Base-by-base conservation (phyloP, 1,284 basidiomycete species). In the Pascua sp. region DNA sequence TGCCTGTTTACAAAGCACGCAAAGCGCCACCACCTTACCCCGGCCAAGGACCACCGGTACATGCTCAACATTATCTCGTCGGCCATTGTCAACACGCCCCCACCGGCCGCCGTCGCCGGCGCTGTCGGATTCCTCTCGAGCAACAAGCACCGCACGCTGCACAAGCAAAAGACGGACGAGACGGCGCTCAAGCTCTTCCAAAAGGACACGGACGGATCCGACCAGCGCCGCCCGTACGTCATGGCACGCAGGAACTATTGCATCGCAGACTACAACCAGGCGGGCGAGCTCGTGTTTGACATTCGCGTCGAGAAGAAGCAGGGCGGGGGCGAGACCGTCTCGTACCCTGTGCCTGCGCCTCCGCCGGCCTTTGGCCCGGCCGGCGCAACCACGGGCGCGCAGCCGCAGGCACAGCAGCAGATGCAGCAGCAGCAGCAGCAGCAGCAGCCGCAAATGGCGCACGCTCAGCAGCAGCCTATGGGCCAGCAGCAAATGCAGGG, bases 241-340 rank as follows among this genome's bases (percentile, higher is more conserved):
- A 48, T 60, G 83, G 89, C 90, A 1, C 81, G 85, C 49, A 83
- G 95, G 44, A 98, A 98, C 76, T 98, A 91, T 85, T 89, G 91
- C 66, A 81, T 82, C n/a, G 84, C 90, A 7, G 79, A 83, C 38
- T 88, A 84, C 77, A 82, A 89, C 44, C 68, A 75, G 5, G 82
- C 82, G 1, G 86, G 86, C 0, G 87, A 89, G 15, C 72, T 98
- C 52, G 76, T 84, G n/a, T 97, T 93, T 63, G 89, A 93, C 65
- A 84, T 98, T 63, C 84, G 89, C 2, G 85, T 98, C 5, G 95
- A 98, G 75, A 89, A 84, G 65, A 80, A 82, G 60, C 91, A 90
- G 69, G 92, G 91, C 1, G 59, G 79, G 16, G 92, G 92, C 2
- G 81, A 85, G 59, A 93, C 90, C 36, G 82, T 85, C 56, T 84